These are phyloP conservation scores for Colletotrichum orchidophilum DNA, from an alignment of 2,329 filamentous ascomycete genomes.

Conservation along the genomic window DNA sequence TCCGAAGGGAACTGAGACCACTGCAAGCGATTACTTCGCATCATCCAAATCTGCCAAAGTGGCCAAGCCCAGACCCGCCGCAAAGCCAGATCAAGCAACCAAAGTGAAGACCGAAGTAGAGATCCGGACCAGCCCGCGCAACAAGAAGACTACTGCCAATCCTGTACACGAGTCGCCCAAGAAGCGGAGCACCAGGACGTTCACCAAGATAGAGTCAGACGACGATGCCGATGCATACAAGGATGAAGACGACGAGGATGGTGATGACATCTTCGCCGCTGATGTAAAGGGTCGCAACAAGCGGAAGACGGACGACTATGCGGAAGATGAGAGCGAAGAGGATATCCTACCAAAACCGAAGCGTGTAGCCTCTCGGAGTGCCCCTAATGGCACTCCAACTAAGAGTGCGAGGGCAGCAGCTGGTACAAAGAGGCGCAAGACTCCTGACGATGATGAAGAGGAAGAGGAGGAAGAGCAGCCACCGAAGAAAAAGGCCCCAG, in stretches of 20 bases:
- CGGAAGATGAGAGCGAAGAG: constrained; percentile 78
- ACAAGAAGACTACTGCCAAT: constrained; percentile 50
- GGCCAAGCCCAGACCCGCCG: constrained; percentile 48
- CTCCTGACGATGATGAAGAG: constrained; percentile 62
- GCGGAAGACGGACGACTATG: constrained; percentile 78
- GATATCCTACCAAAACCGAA: constrained; percentile 71
- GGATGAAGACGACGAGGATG: constrained; percentile 75
- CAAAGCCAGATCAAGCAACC: constrained; percentile 51
- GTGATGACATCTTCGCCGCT: constrained; percentile 85
- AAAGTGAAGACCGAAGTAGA: constrained; percentile 52
- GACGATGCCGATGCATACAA: constrained; percentile 68
- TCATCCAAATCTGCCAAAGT: constrained; percentile 54
- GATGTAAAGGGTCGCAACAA: constrained; percentile 73
- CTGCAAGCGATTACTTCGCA: constrained; percentile 67
- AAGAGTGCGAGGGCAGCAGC: constrained; percentile 45
- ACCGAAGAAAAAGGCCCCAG: constrained; percentile 66
- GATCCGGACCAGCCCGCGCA: constrained; percentile 63
- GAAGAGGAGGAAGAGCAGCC: constrained; percentile 67
- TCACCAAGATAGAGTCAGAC: constrained; percentile 52
- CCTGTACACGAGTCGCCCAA: constrained; percentile 43
- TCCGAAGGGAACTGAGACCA: constrained; percentile 60
- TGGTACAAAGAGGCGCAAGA: constrained; percentile 65
- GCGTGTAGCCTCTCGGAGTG: constrained; percentile 55
- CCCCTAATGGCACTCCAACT: constrained; percentile 4
- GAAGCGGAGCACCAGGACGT: constrained; percentile 52